Evolutionary conservation across 2,329 filamentous ascomycete genomes (phyloP), one percentile per base, ranked within the genome.

Genomic region (Pseudogymnoascus sp.): DNA sequence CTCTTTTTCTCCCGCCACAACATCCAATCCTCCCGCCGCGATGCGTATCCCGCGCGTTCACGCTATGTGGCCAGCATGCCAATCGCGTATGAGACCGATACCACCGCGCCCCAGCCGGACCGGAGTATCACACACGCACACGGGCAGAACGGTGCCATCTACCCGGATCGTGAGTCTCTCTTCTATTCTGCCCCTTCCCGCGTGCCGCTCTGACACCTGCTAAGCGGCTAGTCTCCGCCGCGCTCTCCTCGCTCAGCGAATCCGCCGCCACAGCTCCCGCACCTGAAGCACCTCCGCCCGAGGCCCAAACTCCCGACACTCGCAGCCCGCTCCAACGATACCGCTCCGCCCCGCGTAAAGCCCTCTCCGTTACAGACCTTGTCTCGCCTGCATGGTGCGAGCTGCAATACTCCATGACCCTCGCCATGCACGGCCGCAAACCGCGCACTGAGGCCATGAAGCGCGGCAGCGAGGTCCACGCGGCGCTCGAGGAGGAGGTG

Each of bases 331-430:
- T 96, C 2, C 80, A 90, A 63, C 83, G 88, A 33, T 96, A 95
- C 67, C 86, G 92, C 35, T 84, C 83, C 1, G 85, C 81, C 60
- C 90, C 90, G 0, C 86, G 80, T 68, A 92, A 90, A 69, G 84
- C 89, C 0, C 79, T 97, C 6, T 90, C 89, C 0, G 94, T 97
- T 1, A 91, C 89, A 2, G 94, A 99, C 71, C 75, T 97, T 21
- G 84, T 92, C 0, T 88, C 90, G 1, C 92, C 92, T 2, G 86
- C 92, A 6, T 99, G 94, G 94, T 99, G 94, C 71, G 92, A 99
- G 73, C 73, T 97, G 61, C 92, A 97, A 71, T 95, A 96, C 68
- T 91, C 85, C 78, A 96, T 95, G 74, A 89, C 84, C 0, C 79
- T 99, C 59, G 89, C 85, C 2, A 85, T 83, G 59, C 83, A 86